phyloP scores from a whole-genome alignment of 2,329 filamentous ascomycete genomes.

The Aureobasidium lini region DNA sequence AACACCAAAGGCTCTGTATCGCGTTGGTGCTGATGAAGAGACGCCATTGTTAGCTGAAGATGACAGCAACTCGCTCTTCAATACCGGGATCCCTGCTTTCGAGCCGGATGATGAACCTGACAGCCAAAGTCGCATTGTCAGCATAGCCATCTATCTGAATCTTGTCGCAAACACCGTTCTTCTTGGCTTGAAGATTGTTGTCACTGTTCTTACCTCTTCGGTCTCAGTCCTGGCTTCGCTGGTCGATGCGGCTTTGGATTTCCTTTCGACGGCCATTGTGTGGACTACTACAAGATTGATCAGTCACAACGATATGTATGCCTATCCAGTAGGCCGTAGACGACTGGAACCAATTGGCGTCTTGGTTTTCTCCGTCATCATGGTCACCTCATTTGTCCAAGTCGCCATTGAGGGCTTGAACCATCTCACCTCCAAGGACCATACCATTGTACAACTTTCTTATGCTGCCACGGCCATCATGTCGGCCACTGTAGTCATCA shows the following conservation, averaged over 20 bases:
- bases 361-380: constrained; percentile 74
- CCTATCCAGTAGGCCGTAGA: constrained; percentile 69
- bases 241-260: constrained; percentile 73
- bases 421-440: constrained; percentile 53
- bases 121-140: constrained; percentile 67
- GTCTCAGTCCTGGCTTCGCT: constrained; percentile 74
- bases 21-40: constrained; percentile 56
- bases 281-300: constrained; percentile 72
- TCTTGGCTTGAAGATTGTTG: constrained; percentile 67
- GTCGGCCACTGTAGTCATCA: constrained; percentile 72
- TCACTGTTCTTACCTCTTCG: constrained; percentile 70
- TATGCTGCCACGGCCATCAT: constrained; percentile 71
- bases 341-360: constrained; percentile 73
- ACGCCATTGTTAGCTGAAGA: constrained; percentile 54
- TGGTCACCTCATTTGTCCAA: constrained; percentile 78
- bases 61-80: constrained; percentile 33
- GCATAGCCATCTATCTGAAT: constrained; percentile 83
- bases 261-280: constrained; percentile 73
- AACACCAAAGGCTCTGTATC: constrained; percentile 82
- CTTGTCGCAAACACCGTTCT: constrained; percentile 69
- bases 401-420: constrained; percentile 64
- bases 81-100: constrained; percentile 53
- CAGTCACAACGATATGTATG: constrained; percentile 63
- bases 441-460: constrained; percentile 64
- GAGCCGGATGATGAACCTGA: constrained; percentile 64